Conservation (phyloP, 176 grass and related monocot genomes). For the Neostapfia colusana region DNA sequence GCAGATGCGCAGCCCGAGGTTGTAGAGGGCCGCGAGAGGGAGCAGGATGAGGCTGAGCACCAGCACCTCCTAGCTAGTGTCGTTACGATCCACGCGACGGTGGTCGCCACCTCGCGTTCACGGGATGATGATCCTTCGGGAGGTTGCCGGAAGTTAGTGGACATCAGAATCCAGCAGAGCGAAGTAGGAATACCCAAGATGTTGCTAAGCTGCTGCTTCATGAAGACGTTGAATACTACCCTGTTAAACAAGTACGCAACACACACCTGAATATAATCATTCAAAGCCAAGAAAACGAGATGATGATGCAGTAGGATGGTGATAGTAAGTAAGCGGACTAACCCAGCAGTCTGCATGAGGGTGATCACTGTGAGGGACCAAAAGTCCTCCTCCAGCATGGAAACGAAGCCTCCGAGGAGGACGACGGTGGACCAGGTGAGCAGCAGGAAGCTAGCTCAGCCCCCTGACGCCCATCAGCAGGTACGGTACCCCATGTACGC, state of each 20-base stretch:
- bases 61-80: background rate
- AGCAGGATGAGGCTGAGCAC: background rate
- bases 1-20: background rate
- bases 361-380: background rate
- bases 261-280: too few relatives aligned
- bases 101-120: too few relatives aligned
- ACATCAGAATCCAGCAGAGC: background rate
- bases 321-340: too few relatives aligned
- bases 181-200: background rate
- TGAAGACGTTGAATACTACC: background rate
- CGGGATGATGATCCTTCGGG: too few relatives aligned
- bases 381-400: background rate
- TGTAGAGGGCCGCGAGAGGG: background rate
- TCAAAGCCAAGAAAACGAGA: too few relatives aligned
- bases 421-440: background rate
- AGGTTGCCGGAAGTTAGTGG: background rate
- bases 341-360: background rate
- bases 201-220: background rate
- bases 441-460: background rate
- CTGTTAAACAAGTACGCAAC: background rate
- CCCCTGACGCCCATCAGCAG: background rate
- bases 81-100: too few relatives aligned
- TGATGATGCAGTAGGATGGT: too few relatives aligned
- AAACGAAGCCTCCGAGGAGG: background rate
- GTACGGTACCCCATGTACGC: background rate